Evolutionary conservation across 192 early-diverging fungal species (phyloP).

Genomic region (Thamnidium elegans): DNA sequence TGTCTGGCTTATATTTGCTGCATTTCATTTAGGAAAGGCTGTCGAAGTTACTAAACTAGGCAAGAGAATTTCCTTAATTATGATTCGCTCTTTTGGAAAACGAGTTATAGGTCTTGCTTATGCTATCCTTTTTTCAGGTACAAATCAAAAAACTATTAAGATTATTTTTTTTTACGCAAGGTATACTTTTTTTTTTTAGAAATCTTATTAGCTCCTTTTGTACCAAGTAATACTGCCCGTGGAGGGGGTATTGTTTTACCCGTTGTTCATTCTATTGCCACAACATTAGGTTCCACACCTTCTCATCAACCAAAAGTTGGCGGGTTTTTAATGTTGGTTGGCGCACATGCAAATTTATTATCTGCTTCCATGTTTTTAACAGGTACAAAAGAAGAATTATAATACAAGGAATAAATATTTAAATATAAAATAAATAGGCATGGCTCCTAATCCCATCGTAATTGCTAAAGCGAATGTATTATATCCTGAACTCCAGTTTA

Average conservation of each 20-base stretch:
- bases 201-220: constrained; percentile 62
- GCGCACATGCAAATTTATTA: constrained; percentile 66
- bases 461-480: constrained; percentile 54
- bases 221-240: constrained; percentile 71
- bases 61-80: constrained; percentile 54
- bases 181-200: constrained; percentile 46
- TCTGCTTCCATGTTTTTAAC: constrained; percentile 73
- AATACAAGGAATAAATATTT: not conserved
- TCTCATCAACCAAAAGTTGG: constrained; percentile 39
- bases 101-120: constrained; percentile 56
- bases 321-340: constrained; percentile 60
- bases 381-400: constrained; percentile 22
- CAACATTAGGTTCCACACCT: constrained; percentile 51
- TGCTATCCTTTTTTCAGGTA: constrained; percentile 43
- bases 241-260: constrained; percentile 78
- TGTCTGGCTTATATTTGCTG: constrained; percentile 68
- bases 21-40: constrained; percentile 72
- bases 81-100: constrained; percentile 52
- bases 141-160: too few relatives aligned
- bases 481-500: constrained; percentile 61
- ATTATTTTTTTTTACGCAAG: not conserved
- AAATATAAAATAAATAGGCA: constrained; percentile 32
- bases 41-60: constrained; percentile 64
- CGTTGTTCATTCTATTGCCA: constrained; percentile 64
- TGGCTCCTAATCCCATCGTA: constrained; percentile 74